Evolutionary conservation across 73 alveolate genomes (phyloP).

Genomic region (Breviolum minutum): DNA sequence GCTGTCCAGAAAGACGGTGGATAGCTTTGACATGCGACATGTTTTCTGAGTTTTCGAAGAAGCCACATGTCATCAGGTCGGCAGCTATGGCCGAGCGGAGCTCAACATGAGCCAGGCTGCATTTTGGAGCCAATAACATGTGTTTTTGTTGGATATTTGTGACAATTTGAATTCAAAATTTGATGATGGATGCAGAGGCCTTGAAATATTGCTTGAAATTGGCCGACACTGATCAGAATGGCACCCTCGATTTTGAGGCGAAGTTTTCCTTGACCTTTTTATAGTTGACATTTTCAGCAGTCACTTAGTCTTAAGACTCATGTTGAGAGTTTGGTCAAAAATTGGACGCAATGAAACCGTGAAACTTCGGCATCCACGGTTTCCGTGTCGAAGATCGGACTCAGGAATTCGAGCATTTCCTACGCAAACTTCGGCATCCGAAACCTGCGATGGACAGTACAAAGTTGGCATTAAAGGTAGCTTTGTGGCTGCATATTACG

Average conservation of each 20-base stretch:
- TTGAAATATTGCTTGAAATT: constrained; percentile 39
- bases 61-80: neutral
- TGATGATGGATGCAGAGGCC: neutral
- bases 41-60: neutral
- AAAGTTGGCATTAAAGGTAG: neutral
- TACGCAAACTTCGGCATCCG: constrained; percentile 42
- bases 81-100: constrained; percentile 80
- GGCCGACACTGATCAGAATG: constrained; percentile 75
- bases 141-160: neutral
- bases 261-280: neutral
- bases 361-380: too few species aligned
- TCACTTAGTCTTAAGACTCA: too few species aligned
- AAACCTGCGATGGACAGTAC: constrained; percentile 38
- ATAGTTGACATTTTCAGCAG: neutral
- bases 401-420: constrained; percentile 68
- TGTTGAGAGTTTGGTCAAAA: too few species aligned
- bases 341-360: too few species aligned
- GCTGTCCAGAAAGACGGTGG: constrained; percentile 2
- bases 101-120: constrained; percentile 60
- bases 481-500: too few species aligned
- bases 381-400: too few species aligned
- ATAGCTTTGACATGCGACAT: neutral
- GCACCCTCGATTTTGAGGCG: constrained; percentile 56
- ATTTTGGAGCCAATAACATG: neutral
- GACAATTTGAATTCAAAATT: neutral